These are phyloP conservation scores for Umbelopsis isabellina DNA, from an alignment of 192 early-diverging fungal genomes.

Conservation along the genomic window DNA sequence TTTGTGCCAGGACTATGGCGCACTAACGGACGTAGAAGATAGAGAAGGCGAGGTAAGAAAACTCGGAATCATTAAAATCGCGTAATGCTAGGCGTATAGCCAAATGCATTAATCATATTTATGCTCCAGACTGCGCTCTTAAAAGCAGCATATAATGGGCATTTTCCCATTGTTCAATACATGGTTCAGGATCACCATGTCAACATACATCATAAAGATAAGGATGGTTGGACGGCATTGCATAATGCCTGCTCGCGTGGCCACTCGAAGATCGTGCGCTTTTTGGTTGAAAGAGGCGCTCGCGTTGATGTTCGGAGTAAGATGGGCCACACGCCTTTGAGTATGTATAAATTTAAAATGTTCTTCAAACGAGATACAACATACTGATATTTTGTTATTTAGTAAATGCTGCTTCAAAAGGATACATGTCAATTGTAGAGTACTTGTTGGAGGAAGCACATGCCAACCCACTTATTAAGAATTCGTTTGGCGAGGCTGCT, in stretches of 20 bases:
- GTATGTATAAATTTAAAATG: conserved; percentile 42
- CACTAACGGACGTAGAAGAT: conserved; percentile 62
- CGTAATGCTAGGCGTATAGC: neutral
- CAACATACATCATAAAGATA: conserved; percentile 67
- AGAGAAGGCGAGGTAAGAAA: conserved; percentile 67
- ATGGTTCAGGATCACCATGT: conserved; percentile 58
- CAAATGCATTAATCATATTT: neutral
- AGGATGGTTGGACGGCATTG: conserved; percentile 81
- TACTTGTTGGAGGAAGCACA: conserved; percentile 60
- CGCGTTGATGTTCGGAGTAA: conserved; percentile 63
- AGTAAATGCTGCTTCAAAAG: conserved; percentile 78
- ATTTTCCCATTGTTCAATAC: conserved; percentile 58
- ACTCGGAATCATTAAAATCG: neutral
- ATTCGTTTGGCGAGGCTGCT: conserved; percentile 70
- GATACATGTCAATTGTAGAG: conserved; percentile 64
- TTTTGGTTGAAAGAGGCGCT: conserved; percentile 62
- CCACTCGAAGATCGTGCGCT: conserved; percentile 54
- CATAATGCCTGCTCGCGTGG: conserved; percentile 77
- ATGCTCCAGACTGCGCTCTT: conserved; percentile 65
- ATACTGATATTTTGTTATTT: conserved; percentile 7
- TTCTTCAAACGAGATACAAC: neutral
- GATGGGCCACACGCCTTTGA: conserved; percentile 74
- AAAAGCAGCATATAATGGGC: conserved; percentile 74
- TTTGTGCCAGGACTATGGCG: conserved; percentile 61
- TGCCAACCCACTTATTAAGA: conserved; percentile 67